Base-by-base conservation (phyloP, 2,329 filamentous ascomycete genomes). In the Ophiostoma populinum region DNA sequence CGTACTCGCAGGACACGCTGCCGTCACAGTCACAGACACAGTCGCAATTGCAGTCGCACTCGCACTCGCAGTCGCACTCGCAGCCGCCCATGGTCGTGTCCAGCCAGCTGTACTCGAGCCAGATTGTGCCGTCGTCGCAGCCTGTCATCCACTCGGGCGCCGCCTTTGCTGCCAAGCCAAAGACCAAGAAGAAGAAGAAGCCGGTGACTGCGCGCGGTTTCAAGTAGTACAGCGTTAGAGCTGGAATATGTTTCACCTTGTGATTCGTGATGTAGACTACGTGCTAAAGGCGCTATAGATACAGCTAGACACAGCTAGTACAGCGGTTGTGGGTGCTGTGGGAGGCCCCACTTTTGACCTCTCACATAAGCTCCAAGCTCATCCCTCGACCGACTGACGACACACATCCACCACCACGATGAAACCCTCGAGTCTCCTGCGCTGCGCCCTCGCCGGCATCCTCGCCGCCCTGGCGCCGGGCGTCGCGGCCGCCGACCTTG, bases 171-270 rank as follows among this genome's bases (percentile, higher is more conserved):
- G 8, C 36, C 35, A 51, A 62, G 36, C 30, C 46, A n/a, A n/a
- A n/a, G 24, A 37, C 45, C 40, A 55, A 50, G 35, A 63, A 62
- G 41, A 54, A 49, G 35, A 62, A 62, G 49, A 64, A 62, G 46
- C 40, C 43, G 12, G 61, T 60, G 49, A 57, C 53, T 46, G 57
- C 51, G 46, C 54, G 51, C 8, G 58, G 58, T 1, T 62, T 63
- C 37, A 53, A 53, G 43, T 44, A 35, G 9, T 24, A 24, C 22
- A 9, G n/a, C n/a, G n/a, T n/a, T n/a, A n/a, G n/a, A n/a, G n/a
- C n/a, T n/a, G n/a, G n/a, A n/a, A n/a, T n/a, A n/a, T n/a, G n/a
- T n/a, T n/a, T n/a, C n/a, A n/a, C n/a, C n/a, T n/a, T n/a, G n/a
- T n/a, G n/a, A n/a, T n/a, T n/a, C n/a, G n/a, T n/a, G n/a, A n/a